Evolutionary conservation across 2,329 filamentous ascomycete species (phyloP).

Genomic region (Periglandula ipomoeae): DNA sequence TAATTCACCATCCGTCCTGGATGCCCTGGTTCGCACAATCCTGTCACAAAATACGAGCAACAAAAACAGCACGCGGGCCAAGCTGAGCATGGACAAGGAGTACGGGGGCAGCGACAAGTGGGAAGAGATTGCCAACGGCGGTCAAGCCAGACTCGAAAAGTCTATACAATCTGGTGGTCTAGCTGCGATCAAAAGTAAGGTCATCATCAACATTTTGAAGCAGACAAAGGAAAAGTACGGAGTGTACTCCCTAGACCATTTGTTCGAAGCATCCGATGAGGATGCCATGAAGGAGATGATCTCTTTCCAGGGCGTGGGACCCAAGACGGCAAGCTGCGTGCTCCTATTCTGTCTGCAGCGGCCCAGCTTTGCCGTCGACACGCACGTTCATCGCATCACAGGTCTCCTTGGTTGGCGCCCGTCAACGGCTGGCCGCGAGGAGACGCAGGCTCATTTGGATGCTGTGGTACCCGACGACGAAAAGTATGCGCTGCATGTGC

Average conservation of each 20-base stretch:
- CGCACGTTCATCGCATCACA: constrained; percentile 41
- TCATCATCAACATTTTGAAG: constrained; percentile 59
- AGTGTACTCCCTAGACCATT: constrained; percentile 38
- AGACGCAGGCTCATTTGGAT: constrained; percentile 41
- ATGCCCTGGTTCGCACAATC: constrained; percentile 42
- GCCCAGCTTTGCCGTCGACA: constrained; percentile 43
- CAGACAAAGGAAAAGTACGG: constrained; percentile 45
- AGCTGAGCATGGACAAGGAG: constrained; percentile 33
- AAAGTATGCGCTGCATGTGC: constrained; percentile 41
- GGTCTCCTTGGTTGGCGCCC: constrained; percentile 42
- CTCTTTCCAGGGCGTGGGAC: constrained; percentile 40
- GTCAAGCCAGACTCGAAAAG: constrained; percentile 33
- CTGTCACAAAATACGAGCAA: constrained; percentile 45
- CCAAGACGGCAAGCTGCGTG: constrained; percentile 46
- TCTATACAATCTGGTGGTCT: constrained; percentile 66
- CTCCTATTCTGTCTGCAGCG: constrained; percentile 40
- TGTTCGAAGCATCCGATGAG: constrained; percentile 32
- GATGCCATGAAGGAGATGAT: constrained; percentile 42
- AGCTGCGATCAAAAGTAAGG: constrained; percentile 61
- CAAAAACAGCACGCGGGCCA: constrained; percentile 50
- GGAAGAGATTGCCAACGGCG: constrained; percentile 31
- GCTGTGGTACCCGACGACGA: constrained; percentile 34
- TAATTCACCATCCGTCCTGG: constrained; percentile 39
- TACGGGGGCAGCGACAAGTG: constrained; percentile 36
- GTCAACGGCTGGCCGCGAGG: constrained; percentile 28